Base-by-base conservation (phyloP, 345 rosid species). In the Salix exigua region DNA sequence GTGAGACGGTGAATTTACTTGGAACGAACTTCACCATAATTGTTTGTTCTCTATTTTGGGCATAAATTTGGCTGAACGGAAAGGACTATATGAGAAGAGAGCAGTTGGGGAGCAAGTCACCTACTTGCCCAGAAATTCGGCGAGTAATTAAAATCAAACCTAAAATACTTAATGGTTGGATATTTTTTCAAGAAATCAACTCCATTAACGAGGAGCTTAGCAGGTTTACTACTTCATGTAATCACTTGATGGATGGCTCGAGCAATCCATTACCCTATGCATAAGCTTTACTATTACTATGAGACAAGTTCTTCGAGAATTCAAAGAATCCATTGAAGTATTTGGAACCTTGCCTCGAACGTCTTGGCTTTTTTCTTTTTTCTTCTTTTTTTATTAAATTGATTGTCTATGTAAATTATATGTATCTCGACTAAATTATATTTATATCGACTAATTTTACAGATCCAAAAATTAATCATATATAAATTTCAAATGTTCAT, bases 21-120 rank as follows among this genome's bases (percentile, higher is more conserved):
- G 73, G 77, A 83, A 83, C 75, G 63, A 28, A 55, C 63, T 71
- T 11, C 3, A 42, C 3, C 44, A 61, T 8, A 35, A 66, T 13
- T 28, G 67, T 55, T 71, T 68, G 48, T n/a, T 26, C n/a, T 61
- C 17, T 21, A 17, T 75, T 60, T 72, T 62, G 74, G 74, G 25
- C 53, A 23, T 60, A 46, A 63, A 35, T 81, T 76, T 82, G 80
- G 83, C 66, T 72, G 64, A 68, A 73, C 33, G 60, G 44, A 5
- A 68, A 73, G 31, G 82, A 77, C 60, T 63, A 26, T 7, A 33
- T 58, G 75, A 55, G 60, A 82, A 83, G 79, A 81, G 80, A 83
- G 91, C 87, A 82, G 98, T 82, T 90, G 88, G 85, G 71, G 79
- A 75, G 87, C 82, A 86, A 86, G 89, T 77, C 89, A 90, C 90